Conservation (phyloP, 148 eudicot species). For the Rheum nobile region DNA sequence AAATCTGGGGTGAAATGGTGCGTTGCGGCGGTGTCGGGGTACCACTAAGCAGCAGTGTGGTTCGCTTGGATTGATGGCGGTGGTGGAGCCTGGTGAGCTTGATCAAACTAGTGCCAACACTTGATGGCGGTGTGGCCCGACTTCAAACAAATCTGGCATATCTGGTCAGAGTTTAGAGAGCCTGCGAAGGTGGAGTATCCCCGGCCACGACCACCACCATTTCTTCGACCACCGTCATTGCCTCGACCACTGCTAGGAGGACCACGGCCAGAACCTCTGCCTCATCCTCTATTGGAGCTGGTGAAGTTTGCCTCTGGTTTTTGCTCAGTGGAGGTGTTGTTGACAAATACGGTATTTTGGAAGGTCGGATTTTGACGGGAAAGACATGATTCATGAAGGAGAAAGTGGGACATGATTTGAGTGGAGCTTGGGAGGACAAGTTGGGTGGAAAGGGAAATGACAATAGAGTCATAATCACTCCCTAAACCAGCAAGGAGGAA, state of each 20-base stretch:
- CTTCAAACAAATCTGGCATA: not conserved
- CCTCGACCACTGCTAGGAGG: not conserved
- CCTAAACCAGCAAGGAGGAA: not conserved
- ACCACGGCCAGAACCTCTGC: not conserved
- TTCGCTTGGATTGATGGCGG: not conserved
- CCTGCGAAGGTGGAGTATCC: not conserved
- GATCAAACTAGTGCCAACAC: not conserved
- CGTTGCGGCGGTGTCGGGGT: not conserved
- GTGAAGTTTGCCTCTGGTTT: not conserved
- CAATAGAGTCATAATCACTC: not conserved
- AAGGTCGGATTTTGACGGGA: not conserved
- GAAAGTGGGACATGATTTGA: not conserved
- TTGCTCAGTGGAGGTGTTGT: not conserved
- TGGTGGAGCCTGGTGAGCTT: not conserved
- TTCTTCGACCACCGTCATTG: rapidly evolving
- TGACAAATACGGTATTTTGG: not conserved
- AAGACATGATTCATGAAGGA: not conserved
- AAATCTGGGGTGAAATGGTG: not conserved
- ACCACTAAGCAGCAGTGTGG: not conserved
- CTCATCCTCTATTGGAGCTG: not conserved
- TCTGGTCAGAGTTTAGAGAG: not conserved
- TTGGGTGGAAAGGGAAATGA: not conserved
- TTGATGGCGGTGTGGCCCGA: not conserved
- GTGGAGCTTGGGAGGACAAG: not conserved
- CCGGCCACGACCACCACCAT: not conserved